Evolutionary conservation across 345 rosid species (phyloP), one percentile per base, ranked within the genome.

Genomic region (Acer negundo): DNA sequence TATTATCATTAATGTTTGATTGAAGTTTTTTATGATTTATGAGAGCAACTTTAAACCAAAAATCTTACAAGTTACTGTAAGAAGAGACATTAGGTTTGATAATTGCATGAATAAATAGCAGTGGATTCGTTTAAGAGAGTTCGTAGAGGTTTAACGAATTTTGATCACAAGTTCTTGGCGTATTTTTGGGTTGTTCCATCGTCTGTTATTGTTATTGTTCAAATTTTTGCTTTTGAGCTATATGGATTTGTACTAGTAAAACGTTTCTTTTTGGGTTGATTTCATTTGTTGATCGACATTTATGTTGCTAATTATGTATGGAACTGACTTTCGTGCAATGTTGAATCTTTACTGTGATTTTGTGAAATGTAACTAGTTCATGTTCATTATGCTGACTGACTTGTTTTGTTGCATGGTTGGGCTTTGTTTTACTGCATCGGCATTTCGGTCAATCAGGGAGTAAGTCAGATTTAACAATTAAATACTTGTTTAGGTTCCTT

Each of bases 361-460:
- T 35, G 7, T 55, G 64, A 23, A 38, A 20, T 66, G 11, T 62
- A 13, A 51, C 51, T 62, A 31, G 65, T 11, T 13, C 12, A 22
- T 64, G 19, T 75, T 78, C 11, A 2, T 53, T 64, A 13, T 77
- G 67, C 81, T 89, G 70, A 86, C 75, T 76, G 38, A 13, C 13
- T 9, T 38, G 68, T 55, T 55, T 55, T 76, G 77, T 70, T 79
- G 68, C 78, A 59, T 75, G 81, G 68, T 15, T 79, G 79, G 86
- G 73, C 71, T 75, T 79, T 75, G 55, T 79, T 74, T 62, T 22
- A 44, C 78, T 74, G 63, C 74, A 13, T 47, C 3, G 75, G 65
- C 70, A 5, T 22, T 80, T 66, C 65, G 22, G 79, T 67, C 75
- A 44, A 72, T 66, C 84, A 95, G 98, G 99, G 98, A 11, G 97